Evolutionary conservation across 176 grass and related monocot genomes (phyloP).

Genomic region (Eleusine coracana): DNA sequence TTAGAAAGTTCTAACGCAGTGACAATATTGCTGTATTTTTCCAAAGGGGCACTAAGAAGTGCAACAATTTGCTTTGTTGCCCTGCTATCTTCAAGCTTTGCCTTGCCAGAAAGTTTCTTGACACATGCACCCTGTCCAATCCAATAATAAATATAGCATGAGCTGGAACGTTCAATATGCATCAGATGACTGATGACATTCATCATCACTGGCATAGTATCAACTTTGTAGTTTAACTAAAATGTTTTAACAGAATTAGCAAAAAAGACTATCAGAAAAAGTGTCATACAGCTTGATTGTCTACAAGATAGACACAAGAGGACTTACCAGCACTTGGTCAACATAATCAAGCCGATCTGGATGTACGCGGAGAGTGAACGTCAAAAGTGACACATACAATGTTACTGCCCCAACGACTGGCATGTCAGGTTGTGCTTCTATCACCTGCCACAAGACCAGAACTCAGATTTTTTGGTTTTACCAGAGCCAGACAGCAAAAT

Average conservation of each 20-base stretch:
- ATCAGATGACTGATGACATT: not conserved
- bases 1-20: constrained; percentile 97
- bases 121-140: constrained; percentile 88
- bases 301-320: constrained; percentile 15
- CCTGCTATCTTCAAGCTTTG: constrained; percentile 90
- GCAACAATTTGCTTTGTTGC: constrained; percentile 98
- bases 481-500: constrained; percentile 12
- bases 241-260: not conserved
- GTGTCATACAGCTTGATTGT: not conserved
- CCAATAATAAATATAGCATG: constrained; percentile 36
- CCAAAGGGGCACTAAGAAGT: constrained; percentile 94
- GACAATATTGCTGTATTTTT: constrained; percentile 97
- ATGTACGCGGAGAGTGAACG: constrained; percentile 97
- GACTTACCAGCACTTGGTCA: constrained; percentile 94
- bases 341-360: constrained; percentile 99
- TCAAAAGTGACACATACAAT: constrained; percentile 93
- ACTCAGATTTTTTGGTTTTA: constrained; percentile 20
- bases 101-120: constrained; percentile 96
- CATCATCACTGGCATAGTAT: not conserved
- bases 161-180: constrained; percentile 32
- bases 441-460: constrained; percentile 69
- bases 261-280: constrained; percentile 20
- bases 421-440: constrained; percentile 99
- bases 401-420: constrained; percentile 89
- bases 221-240: constrained; percentile 4